Percentiles rank a stretch among this genome's conserved stretches.
These are phyloP conservation scores for Thelonectria blattea DNA, from an alignment of 2,329 filamentous ascomycete genomes.

Conservation along the genomic window DNA sequence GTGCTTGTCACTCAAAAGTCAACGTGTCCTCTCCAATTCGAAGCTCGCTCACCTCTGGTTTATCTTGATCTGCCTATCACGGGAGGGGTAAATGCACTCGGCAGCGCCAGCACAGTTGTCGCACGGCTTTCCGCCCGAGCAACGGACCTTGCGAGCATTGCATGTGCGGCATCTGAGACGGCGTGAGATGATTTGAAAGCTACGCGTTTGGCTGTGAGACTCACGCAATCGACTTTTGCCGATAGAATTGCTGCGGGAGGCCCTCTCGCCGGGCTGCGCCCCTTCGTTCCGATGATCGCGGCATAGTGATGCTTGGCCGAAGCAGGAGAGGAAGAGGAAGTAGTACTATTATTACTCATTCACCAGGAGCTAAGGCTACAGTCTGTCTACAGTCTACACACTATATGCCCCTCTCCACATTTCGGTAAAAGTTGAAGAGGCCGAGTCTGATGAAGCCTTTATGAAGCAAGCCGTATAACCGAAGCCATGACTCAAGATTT, in stretches of 20 bases:
- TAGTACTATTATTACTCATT: not conserved
- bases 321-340: not conserved
- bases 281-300: not conserved
- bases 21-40: not conserved
- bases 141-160: slow-evolving; percentile 10
- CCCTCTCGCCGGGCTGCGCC: not conserved
- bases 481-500: not conserved
- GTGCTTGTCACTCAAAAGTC: too few species aligned
- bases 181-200: not conserved
- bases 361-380: too few species aligned
- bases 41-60: not conserved
- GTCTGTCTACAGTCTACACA: too few species aligned
- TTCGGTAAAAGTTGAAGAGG: not conserved
- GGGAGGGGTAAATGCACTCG: slow-evolving; percentile 8
- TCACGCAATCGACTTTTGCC: not conserved
- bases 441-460: not conserved
- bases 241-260: not conserved
- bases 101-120: slow-evolving; percentile 6
- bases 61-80: slow-evolving; percentile 7
- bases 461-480: not conserved
- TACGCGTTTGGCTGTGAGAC: not conserved
- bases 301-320: not conserved
- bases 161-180: slow-evolving; percentile 1
- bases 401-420: not conserved
- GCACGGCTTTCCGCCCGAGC: slow-evolving; percentile 9